These are phyloP conservation scores for Symbiodinium natans DNA, from an alignment of 73 alveolate genomes.

Conservation along the genomic window DNA sequence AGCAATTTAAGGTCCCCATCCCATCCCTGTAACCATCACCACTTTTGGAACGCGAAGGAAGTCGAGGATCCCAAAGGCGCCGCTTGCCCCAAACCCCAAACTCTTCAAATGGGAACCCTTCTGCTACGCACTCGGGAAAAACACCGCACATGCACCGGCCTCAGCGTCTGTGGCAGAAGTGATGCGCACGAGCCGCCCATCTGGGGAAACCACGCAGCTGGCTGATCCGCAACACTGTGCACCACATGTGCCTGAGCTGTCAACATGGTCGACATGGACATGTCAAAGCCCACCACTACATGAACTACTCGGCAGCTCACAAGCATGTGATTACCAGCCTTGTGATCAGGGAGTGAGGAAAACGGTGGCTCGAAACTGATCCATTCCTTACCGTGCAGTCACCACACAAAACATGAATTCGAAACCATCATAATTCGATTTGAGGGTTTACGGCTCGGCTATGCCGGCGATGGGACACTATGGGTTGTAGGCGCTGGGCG, in stretches of 20 bases:
- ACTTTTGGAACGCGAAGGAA: too few relatives aligned
- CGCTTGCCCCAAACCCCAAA: too few relatives aligned
- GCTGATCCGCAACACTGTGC: constrained; percentile 69
- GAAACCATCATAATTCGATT: too few relatives aligned
- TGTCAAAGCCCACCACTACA: too few relatives aligned
- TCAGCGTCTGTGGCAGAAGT: constrained; percentile 14
- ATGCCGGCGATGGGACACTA: too few relatives aligned
- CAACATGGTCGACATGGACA: neutral
- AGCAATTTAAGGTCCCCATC: too few relatives aligned
- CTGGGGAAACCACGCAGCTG: constrained; percentile 75
- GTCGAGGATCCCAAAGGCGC: too few relatives aligned
- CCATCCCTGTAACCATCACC: too few relatives aligned
- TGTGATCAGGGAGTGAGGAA: constrained; percentile 62
- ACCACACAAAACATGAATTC: neutral
- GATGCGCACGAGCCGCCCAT: neutral
- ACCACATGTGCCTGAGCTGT: constrained; percentile 55
- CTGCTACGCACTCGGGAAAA: neutral
- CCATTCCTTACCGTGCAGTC: constrained; percentile 64
- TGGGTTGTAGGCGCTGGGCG: too few relatives aligned
- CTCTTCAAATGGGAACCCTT: too few relatives aligned
- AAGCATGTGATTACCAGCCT: neutral
- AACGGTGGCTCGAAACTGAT: constrained; percentile 61
- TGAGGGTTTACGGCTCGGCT: too few relatives aligned
- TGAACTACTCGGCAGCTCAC: neutral
- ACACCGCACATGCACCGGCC: neutral